A percentile compares a stretch with the other conserved stretches of the same genome.
These are phyloP conservation scores for Tylopilus plumbeoviolaceoides DNA, from an alignment of 768 basidiomycete species.

Conservation along the genomic window DNA sequence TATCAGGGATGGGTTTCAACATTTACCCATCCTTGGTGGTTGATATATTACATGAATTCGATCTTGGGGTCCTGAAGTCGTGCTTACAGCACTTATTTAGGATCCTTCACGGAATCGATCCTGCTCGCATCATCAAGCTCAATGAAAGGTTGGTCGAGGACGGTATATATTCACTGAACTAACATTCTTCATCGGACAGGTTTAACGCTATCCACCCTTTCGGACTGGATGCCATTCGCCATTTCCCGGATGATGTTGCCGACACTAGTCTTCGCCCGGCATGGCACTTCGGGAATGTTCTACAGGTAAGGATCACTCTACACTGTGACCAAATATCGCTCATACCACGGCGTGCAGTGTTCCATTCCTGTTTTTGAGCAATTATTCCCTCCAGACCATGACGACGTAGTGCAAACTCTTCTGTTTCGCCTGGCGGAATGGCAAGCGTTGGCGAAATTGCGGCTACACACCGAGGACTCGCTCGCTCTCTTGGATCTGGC, in stretches of 20 bases:
- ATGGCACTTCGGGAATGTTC: conserved; percentile 7
- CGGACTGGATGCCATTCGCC: too few species aligned
- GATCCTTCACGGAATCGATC: not conserved
- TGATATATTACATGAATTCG: too few species aligned
- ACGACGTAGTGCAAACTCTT: conserved; percentile 20
- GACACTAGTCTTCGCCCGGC: conserved; percentile 33
- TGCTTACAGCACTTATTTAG: not conserved
- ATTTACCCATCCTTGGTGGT: too few species aligned
- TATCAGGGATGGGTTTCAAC: too few species aligned
- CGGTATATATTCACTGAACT: too few species aligned
- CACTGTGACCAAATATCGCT: too few species aligned
- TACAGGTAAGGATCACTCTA: too few species aligned
- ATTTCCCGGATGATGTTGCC: conserved; percentile 33
- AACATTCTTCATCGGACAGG: too few species aligned
- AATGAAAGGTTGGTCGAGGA: not conserved
- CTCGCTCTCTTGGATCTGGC: too few species aligned
- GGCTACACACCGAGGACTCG: not conserved
- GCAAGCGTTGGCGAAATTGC: conserved; percentile 8
- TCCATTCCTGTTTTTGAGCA: conserved; percentile 38
- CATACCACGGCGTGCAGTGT: conserved; percentile 24
- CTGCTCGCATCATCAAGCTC: not conserved
- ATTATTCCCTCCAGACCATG: conserved; percentile 27
- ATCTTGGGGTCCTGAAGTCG: too few species aligned
- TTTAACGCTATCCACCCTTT: too few species aligned
- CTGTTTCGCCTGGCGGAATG: conserved; percentile 18